phyloP scores from a whole-genome alignment of 148 eudicot species.

The Rhododendron williamsianum region DNA sequence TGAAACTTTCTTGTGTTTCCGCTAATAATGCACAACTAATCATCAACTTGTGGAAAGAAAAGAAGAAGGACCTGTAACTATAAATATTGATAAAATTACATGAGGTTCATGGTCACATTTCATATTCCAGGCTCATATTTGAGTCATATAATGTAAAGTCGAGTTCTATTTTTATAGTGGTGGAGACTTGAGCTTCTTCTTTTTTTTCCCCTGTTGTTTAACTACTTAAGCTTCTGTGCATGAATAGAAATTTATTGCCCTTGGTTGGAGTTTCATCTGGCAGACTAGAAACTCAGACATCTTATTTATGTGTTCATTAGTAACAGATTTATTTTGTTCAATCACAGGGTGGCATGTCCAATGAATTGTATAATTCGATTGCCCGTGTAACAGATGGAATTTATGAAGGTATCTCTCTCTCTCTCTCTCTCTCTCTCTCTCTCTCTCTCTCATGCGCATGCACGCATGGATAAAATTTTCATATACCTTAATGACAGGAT shows the following conservation, averaged over 20 bases:
- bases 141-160: not conserved
- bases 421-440: not conserved
- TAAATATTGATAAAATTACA: not conserved
- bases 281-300: not conserved
- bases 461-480: not conserved
- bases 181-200: not conserved
- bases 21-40: not conserved
- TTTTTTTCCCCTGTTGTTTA: too few relatives aligned
- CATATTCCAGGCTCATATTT: not conserved
- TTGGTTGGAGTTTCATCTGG: not conserved
- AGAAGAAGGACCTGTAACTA: not conserved
- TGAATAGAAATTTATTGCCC: not conserved
- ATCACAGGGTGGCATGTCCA: conserved; percentile 97
- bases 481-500: not conserved
- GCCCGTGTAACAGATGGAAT: conserved; percentile 97
- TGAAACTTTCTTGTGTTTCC: not conserved
- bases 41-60: not conserved
- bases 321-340: conserved; percentile 8
- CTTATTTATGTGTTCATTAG: conserved; percentile 3
- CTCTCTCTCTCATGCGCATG: not conserved
- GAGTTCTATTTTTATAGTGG: not conserved
- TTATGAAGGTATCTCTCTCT: conserved; percentile 64
- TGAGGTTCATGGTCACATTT: not conserved
- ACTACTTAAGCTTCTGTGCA: not conserved
- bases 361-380: conserved; percentile 83